Conservation (phyloP, 2,329 filamentous ascomycete species). For the Blastomyces silverae region DNA sequence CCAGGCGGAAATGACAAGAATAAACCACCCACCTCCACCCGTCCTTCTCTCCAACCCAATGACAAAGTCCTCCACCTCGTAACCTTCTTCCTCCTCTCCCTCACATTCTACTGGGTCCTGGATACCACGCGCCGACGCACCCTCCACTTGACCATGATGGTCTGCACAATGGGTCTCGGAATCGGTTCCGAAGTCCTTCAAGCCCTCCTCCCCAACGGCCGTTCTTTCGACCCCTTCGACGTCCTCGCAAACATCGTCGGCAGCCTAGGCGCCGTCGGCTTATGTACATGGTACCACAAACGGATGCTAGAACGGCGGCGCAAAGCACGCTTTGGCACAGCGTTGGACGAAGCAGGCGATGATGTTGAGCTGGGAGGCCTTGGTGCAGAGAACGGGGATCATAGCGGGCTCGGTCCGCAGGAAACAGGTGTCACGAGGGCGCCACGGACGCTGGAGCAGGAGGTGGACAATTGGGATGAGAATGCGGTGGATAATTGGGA, state of each 20-base stretch:
- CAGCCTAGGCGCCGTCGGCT: constrained; percentile 60
- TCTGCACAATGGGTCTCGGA: constrained; percentile 61
- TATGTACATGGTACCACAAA: constrained; percentile 89
- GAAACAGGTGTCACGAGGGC: constrained; percentile 56
- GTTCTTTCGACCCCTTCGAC: constrained; percentile 70
- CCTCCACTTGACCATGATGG: constrained; percentile 71
- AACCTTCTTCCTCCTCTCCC: constrained; percentile 83
- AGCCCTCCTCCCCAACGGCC: constrained; percentile 62
- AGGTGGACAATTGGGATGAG: constrained; percentile 92
- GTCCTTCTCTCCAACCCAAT: constrained; percentile 55
- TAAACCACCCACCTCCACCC: constrained; percentile 33
- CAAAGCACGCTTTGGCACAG: constrained; percentile 60
- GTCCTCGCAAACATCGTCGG: constrained; percentile 83
- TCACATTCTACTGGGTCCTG: constrained; percentile 90
- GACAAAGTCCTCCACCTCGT: constrained; percentile 84
- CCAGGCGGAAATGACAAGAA: constrained; percentile 22
- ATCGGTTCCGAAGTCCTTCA: constrained; percentile 54
- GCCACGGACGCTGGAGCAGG: constrained; percentile 58
- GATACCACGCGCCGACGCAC: constrained; percentile 82
- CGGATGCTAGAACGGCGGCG: constrained; percentile 88
- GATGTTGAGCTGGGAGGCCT: constrained; percentile 32
- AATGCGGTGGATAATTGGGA: constrained; percentile 64
- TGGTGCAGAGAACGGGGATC: constrained; percentile 41
- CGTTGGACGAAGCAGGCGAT: constrained; percentile 43
- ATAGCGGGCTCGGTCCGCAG: constrained; percentile 43